Conservation (phyloP, 164 flowering plant species). For the Chimonanthus salicifolius region DNA sequence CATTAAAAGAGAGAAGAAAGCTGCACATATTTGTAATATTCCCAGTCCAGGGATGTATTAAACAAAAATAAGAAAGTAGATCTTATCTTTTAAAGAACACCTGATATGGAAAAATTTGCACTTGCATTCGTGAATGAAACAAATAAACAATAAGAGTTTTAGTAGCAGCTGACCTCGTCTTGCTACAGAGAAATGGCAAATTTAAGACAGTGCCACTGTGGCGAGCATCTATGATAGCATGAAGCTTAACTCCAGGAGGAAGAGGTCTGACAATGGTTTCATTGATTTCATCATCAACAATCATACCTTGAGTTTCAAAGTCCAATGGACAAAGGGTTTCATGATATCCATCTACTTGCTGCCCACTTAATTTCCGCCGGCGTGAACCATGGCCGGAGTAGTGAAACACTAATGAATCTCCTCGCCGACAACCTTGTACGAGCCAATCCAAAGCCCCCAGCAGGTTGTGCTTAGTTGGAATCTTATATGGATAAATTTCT, state of each 20-base stretch:
- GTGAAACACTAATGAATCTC: constrained; percentile 80
- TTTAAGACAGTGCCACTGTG: constrained; percentile 86
- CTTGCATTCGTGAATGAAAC: too few species aligned
- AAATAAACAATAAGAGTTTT: not conserved
- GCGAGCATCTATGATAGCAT: constrained; percentile 84
- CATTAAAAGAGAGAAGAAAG: not conserved
- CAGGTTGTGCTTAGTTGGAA: constrained; percentile 66
- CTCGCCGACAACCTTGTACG: constrained; percentile 71
- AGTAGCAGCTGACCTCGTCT: constrained; percentile 48
- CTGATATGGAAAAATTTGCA: not conserved
- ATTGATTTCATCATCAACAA: constrained; percentile 88
- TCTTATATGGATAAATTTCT: constrained; percentile 62
- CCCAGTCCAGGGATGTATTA: not conserved
- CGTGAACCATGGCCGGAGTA: constrained; percentile 87
- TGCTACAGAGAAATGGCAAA: constrained; percentile 75
- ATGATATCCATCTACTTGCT: constrained; percentile 87
- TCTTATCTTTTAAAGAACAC: not conserved
- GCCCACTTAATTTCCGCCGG: constrained; percentile 67
- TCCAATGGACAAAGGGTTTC: constrained; percentile 85
- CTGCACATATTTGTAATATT: not conserved
- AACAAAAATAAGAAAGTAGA: not conserved
- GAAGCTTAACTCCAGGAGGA: constrained; percentile 70
- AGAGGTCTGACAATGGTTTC: constrained; percentile 65
- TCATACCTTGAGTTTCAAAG: constrained; percentile 89
- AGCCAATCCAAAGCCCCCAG: constrained; percentile 83